These are phyloP conservation scores for Lactarius vividus DNA, from an alignment of 768 basidiomycete species.

Conservation along the genomic window DNA sequence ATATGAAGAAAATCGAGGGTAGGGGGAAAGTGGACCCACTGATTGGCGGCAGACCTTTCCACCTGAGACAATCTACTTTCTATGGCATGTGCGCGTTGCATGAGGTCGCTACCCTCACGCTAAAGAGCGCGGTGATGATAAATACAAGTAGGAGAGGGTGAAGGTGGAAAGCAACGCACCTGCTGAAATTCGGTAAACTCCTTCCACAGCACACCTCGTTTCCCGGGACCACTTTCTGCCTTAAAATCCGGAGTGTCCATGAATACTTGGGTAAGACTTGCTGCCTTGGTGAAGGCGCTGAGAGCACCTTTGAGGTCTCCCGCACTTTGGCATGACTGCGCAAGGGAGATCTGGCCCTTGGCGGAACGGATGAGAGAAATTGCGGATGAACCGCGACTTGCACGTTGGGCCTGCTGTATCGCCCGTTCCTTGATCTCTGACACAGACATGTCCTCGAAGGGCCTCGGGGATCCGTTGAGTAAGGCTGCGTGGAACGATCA, in stretches of 20 bases:
- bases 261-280: constrained; percentile 53
- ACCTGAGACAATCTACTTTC: constrained; percentile 47
- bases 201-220: constrained; percentile 54
- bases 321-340: constrained; percentile 49
- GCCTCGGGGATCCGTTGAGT: constrained; percentile 29
- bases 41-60: constrained; percentile 39
- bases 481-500: constrained; percentile 25
- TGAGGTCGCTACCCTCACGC: constrained; percentile 41
- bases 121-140: constrained; percentile 22
- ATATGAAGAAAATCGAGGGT: constrained; percentile 17
- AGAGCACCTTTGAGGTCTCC: constrained; percentile 65
- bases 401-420: constrained; percentile 47
- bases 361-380: constrained; percentile 62
- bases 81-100: constrained; percentile 42
- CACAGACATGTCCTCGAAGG: constrained; percentile 37
- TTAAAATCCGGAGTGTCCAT: constrained; percentile 60
- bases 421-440: constrained; percentile 49
- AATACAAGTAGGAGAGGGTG: background rate
- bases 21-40: constrained; percentile 29
- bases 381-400: constrained; percentile 58
- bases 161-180: constrained; percentile 41
- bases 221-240: constrained; percentile 46
- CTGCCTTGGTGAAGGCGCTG: constrained; percentile 58
- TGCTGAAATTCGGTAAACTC: constrained; percentile 64
- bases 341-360: constrained; percentile 51